Evolutionary conservation across 2,329 filamentous ascomycete species (phyloP), one percentile per base, ranked within the genome.

Genomic region (Aureobasidium sp.): DNA sequence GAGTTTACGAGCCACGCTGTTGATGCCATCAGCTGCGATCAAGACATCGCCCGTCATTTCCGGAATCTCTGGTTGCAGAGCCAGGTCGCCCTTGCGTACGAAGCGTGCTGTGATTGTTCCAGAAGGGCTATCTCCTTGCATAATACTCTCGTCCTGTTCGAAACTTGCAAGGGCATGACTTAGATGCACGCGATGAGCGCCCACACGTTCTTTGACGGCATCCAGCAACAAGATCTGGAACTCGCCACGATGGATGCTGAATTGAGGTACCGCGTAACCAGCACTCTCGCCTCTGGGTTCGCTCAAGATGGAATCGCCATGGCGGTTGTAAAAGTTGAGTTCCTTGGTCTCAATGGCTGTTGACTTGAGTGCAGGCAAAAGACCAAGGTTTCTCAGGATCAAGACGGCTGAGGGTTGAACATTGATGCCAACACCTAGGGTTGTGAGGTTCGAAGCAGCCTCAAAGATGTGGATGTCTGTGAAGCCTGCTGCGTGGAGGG

Each of bases 401-500:
- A 79, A 67, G 0, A 78, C 76, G 1, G 78, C 77, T 4, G 76
- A 77, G 0, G 77, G 77, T 62, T 79, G 77, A 2, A 79, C 73
- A 57, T 79, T 79, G 67, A 80, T 79, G 4, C 77, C 77, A 0
- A 78, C 76, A 6, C 77, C 77, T 6, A 79, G 70, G 7, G 75
- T 75, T 7, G 75, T 76, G 9, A 79, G 70, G n/a, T 71, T 69
- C 2, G 70, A 70, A 8, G 74, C 73, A 2, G 77, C 73, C 64
- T 79, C 77, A 66, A 75, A 79, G 27, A 79, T 70, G 46, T 75
- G 67, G 53, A 79, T 74, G 66, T 78, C 70, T n/a, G 68, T 75
- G 47, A 87, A 84, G 44, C 73, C 73, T 62, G 81, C 75, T 34
- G 78, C 73, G 62, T 84, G 77, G 0, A 87, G 74, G 2, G 80